Evolutionary conservation across 345 rosid genomes (phyloP).

Genomic region (Turnera subulata): DNA sequence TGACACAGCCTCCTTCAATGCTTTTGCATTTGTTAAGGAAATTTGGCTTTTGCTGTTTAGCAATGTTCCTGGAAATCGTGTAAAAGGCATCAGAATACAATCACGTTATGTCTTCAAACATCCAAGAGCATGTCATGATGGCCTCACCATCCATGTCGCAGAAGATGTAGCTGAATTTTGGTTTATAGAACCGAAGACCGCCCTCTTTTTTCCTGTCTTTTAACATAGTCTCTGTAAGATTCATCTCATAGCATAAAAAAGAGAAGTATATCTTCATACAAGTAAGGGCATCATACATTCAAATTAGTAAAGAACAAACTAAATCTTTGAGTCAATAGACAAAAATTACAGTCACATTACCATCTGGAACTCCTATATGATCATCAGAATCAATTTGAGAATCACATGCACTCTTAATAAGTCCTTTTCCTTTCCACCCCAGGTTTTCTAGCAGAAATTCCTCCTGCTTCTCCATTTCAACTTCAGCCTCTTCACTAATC

Average conservation of each 20-base stretch:
- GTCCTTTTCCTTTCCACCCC: constrained; percentile 95
- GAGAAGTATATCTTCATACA: background rate
- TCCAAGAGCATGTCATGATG: constrained; percentile 13
- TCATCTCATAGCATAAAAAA: constrained; percentile 16
- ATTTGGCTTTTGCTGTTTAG: constrained; percentile 76
- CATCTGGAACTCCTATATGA: constrained; percentile 46
- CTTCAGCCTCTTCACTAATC: constrained; percentile 84
- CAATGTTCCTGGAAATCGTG: constrained; percentile 57
- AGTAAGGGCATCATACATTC: constrained; percentile 6
- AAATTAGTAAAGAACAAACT: constrained; percentile 7
- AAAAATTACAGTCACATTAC: constrained; percentile 33
- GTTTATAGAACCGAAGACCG: constrained; percentile 74
- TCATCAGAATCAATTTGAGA: constrained; percentile 30
- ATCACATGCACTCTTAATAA: constrained; percentile 80
- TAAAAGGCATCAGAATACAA: constrained; percentile 14
- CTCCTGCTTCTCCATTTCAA: constrained; percentile 93
- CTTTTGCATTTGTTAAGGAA: constrained; percentile 59
- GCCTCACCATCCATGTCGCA: constrained; percentile 96
- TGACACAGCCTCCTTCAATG: constrained; percentile 76
- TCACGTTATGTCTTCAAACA: constrained; percentile 3
- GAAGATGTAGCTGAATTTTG: constrained; percentile 92
- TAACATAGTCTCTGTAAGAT: constrained; percentile 41
- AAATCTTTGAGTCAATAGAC: background rate
- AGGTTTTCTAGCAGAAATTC: constrained; percentile 66
- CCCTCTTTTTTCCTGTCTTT: constrained; percentile 93